These are phyloP conservation scores for Jimgerdemannia lactiflua DNA, from an alignment of 192 early-diverging fungal species.

Conservation along the genomic window DNA sequence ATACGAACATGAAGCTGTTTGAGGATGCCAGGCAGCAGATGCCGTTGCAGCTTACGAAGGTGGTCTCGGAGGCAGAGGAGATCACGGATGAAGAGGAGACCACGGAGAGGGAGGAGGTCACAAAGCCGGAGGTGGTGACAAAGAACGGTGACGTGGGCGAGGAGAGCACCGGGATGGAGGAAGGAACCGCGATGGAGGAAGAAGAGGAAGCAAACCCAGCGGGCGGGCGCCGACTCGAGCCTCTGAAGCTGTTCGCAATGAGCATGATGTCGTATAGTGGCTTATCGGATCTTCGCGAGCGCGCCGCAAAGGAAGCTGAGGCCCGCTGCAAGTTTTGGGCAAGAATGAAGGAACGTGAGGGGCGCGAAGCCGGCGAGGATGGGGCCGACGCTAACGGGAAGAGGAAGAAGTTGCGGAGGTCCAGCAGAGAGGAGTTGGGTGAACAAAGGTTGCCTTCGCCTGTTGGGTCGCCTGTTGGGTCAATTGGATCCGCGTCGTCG, in stretches of 20 bases:
- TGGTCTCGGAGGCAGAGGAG: no score
- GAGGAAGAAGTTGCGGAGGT: no score
- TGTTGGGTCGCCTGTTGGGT: neutral
- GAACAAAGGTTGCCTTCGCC: neutral
- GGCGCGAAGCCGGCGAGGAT: no score
- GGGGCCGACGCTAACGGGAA: no score
- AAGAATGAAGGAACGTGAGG: no score
- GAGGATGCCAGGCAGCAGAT: neutral
- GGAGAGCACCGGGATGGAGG: neutral
- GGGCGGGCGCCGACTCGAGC: slow-evolving; percentile 20
- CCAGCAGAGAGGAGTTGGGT: no score
- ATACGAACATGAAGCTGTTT: slow-evolving; percentile 37
- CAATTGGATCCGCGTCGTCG: neutral
- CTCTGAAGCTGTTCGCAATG: slow-evolving; percentile 23
- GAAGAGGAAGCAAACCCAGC: no score
- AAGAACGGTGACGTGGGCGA: no score
- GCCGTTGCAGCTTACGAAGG: neutral
- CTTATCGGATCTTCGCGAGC: neutral
- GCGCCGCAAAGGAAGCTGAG: slow-evolving; percentile 1
- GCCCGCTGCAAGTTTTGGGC: no score
- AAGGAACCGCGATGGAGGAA: no score
- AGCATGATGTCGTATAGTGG: neutral
- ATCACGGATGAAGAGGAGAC: neutral
- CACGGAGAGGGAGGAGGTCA: slow-evolving; percentile 14
- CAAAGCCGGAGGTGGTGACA: no score